Evolutionary conservation across 371 early-diverging fungal species (phyloP), one percentile per base, ranked within the genome.

Genomic region (Mucor ambiguus): DNA sequence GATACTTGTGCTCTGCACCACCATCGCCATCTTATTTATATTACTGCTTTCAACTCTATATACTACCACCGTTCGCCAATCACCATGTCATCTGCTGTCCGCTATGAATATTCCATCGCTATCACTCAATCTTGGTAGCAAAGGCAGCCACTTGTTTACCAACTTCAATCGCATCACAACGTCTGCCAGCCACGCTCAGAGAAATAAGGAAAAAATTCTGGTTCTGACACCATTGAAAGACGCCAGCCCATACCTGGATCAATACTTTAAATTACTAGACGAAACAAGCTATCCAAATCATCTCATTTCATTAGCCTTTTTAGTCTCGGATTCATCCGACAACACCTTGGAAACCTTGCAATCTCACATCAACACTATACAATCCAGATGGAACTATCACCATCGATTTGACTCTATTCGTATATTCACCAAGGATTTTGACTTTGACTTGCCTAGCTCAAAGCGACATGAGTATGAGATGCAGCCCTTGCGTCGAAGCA

Each of bases 171-270:
- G 35, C 26, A 24, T 67, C 5, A 55, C 56, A 20, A 46, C 67
- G n/a, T 66, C 67, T 33, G 30, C 60, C n/a, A 26, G 9, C 10
- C 48, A 58, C 2, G 58, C 68, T 12, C 46, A 48, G 9, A 32
- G 37, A 37, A 56, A 57, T 3, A 68, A 58, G 33, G 79, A 77
- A 38, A 77, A 77, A 41, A 74, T 83, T 7, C 69, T 87, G 41
- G 86, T 87, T 9, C 64, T 87, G 48, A 87, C 87, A 22, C 87
- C 87, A 28, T 46, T 87, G 6, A 87, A 87, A 57, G 82, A 87
- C 63, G 85, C 85, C 30, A 81, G 78, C 44, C 69, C 75, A 28
- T 85, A 87, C 29, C 66, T 87, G 32, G 81, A 79, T 4, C 84
- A 83, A 5, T 86, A 87, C 69, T 87, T 87, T 79, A 83, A 84